These are phyloP conservation scores for Talaromyces rugulosus DNA, from an alignment of 2,329 filamentous ascomycete genomes.

Conservation along the genomic window DNA sequence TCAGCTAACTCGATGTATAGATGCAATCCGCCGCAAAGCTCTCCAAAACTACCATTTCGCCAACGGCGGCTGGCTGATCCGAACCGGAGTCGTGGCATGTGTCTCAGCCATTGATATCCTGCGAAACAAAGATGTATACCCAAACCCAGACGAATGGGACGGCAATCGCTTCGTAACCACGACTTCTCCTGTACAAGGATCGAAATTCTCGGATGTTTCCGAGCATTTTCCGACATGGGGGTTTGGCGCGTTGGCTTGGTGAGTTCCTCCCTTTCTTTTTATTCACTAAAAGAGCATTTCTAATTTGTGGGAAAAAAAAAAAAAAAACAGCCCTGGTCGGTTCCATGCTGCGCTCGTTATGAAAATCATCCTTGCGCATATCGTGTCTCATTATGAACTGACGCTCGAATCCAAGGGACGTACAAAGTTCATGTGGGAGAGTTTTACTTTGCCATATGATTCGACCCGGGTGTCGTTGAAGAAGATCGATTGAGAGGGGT, in stretches of 20 bases:
- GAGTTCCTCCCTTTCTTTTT: neutral
- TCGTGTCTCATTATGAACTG: neutral
- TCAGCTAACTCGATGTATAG: neutral
- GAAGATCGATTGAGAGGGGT: neutral
- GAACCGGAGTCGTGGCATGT: neutral
- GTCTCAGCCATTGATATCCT: neutral
- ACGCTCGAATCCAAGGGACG: neutral
- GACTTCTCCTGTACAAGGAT: neutral
- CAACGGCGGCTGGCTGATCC: neutral
- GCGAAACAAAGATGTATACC: neutral
- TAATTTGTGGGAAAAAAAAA: no score
- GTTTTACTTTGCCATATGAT: slow-evolving; percentile 1
- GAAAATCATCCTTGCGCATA: neutral
- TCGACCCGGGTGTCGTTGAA: neutral
- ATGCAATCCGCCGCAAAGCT: slow-evolving; percentile 4
- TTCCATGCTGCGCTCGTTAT: neutral
- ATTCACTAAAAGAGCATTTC: no score
- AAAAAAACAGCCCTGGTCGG: neutral
- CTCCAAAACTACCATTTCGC: neutral
- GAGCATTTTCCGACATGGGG: slow-evolving; percentile 1
- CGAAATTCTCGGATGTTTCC: neutral
- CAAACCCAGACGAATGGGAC: neutral
- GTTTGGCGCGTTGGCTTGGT: slow-evolving; percentile 1
- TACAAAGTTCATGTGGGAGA: neutral
- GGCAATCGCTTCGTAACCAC: neutral